Percentiles rank a stretch among this genome's conserved stretches.
These are phyloP conservation scores for Xylaria sp. DNA, from an alignment of 2,329 filamentous ascomycete species.

Conservation along the genomic window DNA sequence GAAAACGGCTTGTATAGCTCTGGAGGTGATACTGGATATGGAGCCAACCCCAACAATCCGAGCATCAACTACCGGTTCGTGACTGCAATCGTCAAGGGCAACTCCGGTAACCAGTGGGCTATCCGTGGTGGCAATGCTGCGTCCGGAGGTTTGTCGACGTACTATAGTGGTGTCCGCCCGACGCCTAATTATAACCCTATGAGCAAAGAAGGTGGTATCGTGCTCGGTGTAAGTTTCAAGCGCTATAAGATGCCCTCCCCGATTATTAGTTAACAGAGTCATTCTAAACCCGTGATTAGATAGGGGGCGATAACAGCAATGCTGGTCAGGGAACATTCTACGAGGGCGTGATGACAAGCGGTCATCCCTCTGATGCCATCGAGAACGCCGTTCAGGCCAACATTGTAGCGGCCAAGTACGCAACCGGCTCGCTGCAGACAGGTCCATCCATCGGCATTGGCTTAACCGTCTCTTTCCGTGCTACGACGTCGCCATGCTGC, in stretches of 20 bases:
- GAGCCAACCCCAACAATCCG: constrained; percentile 57
- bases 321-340: constrained; percentile 67
- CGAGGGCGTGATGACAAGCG: constrained; percentile 68
- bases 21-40: constrained; percentile 46
- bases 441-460: constrained; percentile 55
- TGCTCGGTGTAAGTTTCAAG: no score
- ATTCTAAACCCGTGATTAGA: no score
- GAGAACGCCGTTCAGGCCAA: constrained; percentile 65
- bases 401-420: constrained; percentile 64
- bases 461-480: constrained; percentile 57
- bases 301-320: constrained; percentile 69
- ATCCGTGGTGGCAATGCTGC: constrained; percentile 63
- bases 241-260: no score
- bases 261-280: no score
- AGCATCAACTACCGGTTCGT: constrained; percentile 61
- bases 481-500: constrained; percentile 55
- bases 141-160: constrained; percentile 59
- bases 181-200: constrained; percentile 63
- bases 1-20: constrained; percentile 69
- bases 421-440: constrained; percentile 53
- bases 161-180: constrained; percentile 61
- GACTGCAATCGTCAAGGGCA: constrained; percentile 63
- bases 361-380: constrained; percentile 64
- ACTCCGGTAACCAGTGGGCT: constrained; percentile 59
- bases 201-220: constrained; percentile 68